phyloP scores from a whole-genome alignment of 1,284 basidiomycete species.

The Kwoniella shivajii region DNA sequence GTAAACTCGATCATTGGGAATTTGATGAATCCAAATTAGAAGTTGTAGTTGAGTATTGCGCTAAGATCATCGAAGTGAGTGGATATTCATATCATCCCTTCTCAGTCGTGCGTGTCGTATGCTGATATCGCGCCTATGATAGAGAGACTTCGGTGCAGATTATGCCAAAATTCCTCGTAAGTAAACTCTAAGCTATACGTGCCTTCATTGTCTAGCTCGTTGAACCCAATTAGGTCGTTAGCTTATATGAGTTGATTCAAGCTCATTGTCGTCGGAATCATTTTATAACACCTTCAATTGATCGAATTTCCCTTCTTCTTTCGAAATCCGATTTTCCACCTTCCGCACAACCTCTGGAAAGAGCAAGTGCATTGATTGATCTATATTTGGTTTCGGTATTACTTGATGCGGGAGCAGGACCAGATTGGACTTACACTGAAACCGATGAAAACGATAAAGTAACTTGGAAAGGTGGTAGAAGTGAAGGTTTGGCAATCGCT shows the following conservation, averaged over 20 bases:
- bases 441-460: conserved; percentile 33
- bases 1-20: conserved; percentile 79
- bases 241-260: conserved; percentile 10
- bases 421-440: conserved; percentile 77
- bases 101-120: no score
- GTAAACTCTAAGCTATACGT: background rate
- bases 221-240: no score
- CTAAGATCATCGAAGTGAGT: conserved; percentile 71
- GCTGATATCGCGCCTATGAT: no score
- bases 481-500: conserved; percentile 90
- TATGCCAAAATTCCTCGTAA: conserved; percentile 38
- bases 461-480: conserved; percentile 65
- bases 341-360: conserved; percentile 58
- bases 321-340: conserved; percentile 36
- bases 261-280: conserved; percentile 90
- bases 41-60: conserved; percentile 77
- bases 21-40: conserved; percentile 75
- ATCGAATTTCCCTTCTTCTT: conserved; percentile 57
- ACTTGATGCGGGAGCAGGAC: conserved; percentile 90
- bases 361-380: conserved; percentile 75
- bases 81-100: background rate
- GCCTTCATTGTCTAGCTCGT: no score
- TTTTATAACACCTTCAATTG: conserved; percentile 67
- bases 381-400: conserved; percentile 91
- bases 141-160: conserved; percentile 76